Percentiles rank a stretch among this genome's conserved stretches.
Evolutionary conservation across 768 basidiomycete genomes (phyloP).

Genomic region (Multifurca ochricompacta): DNA sequence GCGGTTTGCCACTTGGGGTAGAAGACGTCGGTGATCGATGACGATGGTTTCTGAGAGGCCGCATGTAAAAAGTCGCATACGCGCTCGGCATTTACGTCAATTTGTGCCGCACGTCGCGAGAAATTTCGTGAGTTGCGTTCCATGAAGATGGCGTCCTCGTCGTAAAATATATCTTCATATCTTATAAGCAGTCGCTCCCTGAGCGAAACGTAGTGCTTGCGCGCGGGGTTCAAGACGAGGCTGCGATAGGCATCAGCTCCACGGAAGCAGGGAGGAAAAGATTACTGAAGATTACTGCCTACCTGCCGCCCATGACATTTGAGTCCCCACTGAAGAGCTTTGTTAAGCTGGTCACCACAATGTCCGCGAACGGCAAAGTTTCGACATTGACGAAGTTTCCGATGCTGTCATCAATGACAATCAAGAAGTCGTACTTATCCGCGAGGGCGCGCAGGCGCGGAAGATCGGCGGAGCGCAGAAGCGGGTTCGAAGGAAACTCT

Average conservation of each 20-base stretch:
- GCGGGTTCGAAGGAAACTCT: constrained; percentile 94
- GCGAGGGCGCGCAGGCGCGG: constrained; percentile 67
- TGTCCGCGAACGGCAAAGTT: constrained; percentile 76
- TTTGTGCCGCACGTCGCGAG: constrained; percentile 57
- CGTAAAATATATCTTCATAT: constrained; percentile 84
- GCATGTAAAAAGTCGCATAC: constrained; percentile 72
- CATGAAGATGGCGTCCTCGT: constrained; percentile 92
- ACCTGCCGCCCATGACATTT: constrained; percentile 99
- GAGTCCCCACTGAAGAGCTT: constrained; percentile 93
- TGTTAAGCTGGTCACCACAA: constrained; percentile 85
- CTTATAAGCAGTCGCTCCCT: constrained; percentile 46
- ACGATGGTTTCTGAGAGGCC: constrained; percentile 36
- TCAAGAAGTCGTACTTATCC: constrained; percentile 79
- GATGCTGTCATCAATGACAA: constrained; percentile 91
- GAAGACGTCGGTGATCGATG: constrained; percentile 64
- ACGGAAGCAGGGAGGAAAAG: neutral
- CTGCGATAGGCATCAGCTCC: constrained; percentile 33
- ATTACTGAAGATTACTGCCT: constrained; percentile 28
- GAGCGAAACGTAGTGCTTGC: constrained; percentile 58
- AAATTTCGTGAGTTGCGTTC: constrained; percentile 98
- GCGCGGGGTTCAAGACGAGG: constrained; percentile 77
- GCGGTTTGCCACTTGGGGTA: constrained; percentile 82
- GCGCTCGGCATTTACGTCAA: constrained; percentile 77
- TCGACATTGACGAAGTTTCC: constrained; percentile 94
- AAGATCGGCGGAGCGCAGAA: constrained; percentile 79